Evolutionary conservation across 371 early-diverging fungal species (phyloP).

Genomic region (Gilbertella persicaria): DNA sequence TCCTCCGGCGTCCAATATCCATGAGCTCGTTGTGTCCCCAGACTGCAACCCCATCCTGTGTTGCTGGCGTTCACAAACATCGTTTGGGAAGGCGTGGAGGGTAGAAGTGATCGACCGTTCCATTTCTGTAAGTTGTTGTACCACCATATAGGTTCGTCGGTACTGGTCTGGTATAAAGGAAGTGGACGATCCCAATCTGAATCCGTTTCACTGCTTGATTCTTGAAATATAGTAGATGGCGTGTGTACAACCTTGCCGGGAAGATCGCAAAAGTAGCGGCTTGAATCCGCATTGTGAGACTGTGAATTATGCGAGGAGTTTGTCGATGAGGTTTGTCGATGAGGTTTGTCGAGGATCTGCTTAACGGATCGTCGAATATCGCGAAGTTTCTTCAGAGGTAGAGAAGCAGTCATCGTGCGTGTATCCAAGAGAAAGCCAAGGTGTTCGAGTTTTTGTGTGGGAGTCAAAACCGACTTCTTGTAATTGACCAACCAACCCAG

Average conservation of each 20-base stretch:
- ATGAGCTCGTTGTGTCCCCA: not conserved
- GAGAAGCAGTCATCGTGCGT: constrained; percentile 16
- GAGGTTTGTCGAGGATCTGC: constrained; percentile 3
- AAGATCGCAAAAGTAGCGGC: constrained; percentile 16
- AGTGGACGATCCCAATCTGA: not conserved
- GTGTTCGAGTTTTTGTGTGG: constrained; percentile 28
- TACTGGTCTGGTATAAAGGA: not conserved
- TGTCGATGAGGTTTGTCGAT: not conserved
- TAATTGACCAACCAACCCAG: constrained; percentile 29
- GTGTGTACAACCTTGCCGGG: constrained; percentile 16
- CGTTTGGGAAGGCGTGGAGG: not conserved
- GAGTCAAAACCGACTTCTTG: constrained; percentile 23
- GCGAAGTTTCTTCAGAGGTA: constrained; percentile 27
- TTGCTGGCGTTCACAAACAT: constrained; percentile 20
- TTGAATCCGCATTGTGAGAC: constrained; percentile 16
- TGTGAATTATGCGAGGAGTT: constrained; percentile 15
- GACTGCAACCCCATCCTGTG: not conserved
- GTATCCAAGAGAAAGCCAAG: constrained; percentile 30
- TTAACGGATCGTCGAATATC: constrained; percentile 18
- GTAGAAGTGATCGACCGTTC: constrained; percentile 13
- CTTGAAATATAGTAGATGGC: constrained; percentile 8
- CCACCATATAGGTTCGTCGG: constrained; percentile 9
- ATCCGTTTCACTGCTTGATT: constrained; percentile 12
- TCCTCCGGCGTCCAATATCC: constrained; percentile 12
- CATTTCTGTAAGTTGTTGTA: constrained; percentile 5